A percentile compares a stretch with the other conserved stretches of the same genome.
Evolutionary conservation across 192 early-diverging fungal genomes (phyloP).

Genomic region (Backusella macrospora): DNA sequence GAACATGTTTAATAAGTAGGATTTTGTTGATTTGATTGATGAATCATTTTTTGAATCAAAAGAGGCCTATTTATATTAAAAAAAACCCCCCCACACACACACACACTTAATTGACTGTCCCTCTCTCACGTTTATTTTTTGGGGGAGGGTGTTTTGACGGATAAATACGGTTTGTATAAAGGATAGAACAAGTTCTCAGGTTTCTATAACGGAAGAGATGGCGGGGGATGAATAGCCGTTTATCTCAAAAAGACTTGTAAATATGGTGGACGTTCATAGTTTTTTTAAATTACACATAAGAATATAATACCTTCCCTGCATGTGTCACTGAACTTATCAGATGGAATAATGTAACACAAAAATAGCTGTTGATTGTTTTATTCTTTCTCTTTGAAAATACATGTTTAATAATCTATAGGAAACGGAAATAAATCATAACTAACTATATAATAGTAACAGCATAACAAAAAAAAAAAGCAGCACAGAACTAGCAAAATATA

Average conservation of each 20-base stretch:
- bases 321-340: constrained; percentile 8
- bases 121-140: too few species aligned
- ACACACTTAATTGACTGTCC: too few species aligned
- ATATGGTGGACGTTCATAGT: background rate
- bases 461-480: background rate
- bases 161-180: background rate
- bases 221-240: background rate
- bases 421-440: too few species aligned
- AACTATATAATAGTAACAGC: too few species aligned
- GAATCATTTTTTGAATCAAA: too few species aligned
- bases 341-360: background rate
- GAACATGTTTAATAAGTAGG: too few species aligned
- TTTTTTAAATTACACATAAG: background rate
- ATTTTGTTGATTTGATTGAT: too few species aligned
- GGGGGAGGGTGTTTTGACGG: background rate
- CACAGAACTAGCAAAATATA: background rate
- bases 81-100: too few species aligned
- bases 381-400: background rate
- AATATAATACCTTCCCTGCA: background rate
- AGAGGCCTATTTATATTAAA: too few species aligned
- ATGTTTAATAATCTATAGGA: background rate
- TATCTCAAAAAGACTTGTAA: background rate
- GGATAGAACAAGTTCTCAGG: background rate
- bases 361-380: background rate
- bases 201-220: background rate